phyloP scores from a whole-genome alignment of 2,329 filamentous ascomycete species.

The Penicillium italicum region DNA sequence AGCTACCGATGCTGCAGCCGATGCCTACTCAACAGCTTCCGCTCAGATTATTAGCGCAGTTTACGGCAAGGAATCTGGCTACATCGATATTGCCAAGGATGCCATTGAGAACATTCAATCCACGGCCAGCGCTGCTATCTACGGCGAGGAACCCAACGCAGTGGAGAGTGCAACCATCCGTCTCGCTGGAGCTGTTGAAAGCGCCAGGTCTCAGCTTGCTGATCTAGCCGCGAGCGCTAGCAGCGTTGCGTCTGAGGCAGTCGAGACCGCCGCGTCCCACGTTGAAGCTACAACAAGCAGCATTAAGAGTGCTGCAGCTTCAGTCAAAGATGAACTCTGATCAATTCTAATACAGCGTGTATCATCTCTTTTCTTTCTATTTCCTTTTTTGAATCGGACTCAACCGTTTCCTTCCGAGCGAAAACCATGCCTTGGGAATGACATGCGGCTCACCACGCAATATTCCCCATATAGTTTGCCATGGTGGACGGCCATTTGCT shows the following conservation, averaged over 20 bases:
- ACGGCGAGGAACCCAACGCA: slow-evolving; percentile 46
- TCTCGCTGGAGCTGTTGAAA: slow-evolving; percentile 34
- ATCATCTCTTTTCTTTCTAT: slow-evolving; percentile 6
- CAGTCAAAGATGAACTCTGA: slow-evolving; percentile 26
- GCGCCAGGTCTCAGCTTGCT: slow-evolving; percentile 33
- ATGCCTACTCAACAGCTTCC: slow-evolving; percentile 50
- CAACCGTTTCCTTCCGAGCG: slow-evolving; percentile 1
- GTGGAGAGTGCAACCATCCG: slow-evolving; percentile 32
- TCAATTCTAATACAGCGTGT: not conserved
- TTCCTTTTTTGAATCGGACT: slow-evolving; percentile 8
- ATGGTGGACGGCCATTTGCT: slow-evolving; percentile 26
- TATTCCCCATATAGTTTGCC: slow-evolving; percentile 38
- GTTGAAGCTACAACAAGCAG: slow-evolving; percentile 46
- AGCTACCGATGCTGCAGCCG: slow-evolving; percentile 52
- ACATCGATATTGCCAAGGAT: slow-evolving; percentile 52
- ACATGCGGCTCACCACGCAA: slow-evolving; percentile 19
- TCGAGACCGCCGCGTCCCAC: slow-evolving; percentile 39
- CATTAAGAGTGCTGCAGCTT: slow-evolving; percentile 46
- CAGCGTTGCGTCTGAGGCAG: slow-evolving; percentile 34
- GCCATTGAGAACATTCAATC: slow-evolving; percentile 53
- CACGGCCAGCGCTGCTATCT: slow-evolving; percentile 56
- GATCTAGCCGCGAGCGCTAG: slow-evolving; percentile 32
- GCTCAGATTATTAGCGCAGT: slow-evolving; percentile 53
- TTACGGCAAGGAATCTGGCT: slow-evolving; percentile 53
- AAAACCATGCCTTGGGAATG: slow-evolving; percentile 9